A percentile compares a stretch with the other conserved stretches of the same genome.
phyloP scores from a whole-genome alignment of 2,329 filamentous ascomycete genomes.

The Ascocoryne sarcoides region DNA sequence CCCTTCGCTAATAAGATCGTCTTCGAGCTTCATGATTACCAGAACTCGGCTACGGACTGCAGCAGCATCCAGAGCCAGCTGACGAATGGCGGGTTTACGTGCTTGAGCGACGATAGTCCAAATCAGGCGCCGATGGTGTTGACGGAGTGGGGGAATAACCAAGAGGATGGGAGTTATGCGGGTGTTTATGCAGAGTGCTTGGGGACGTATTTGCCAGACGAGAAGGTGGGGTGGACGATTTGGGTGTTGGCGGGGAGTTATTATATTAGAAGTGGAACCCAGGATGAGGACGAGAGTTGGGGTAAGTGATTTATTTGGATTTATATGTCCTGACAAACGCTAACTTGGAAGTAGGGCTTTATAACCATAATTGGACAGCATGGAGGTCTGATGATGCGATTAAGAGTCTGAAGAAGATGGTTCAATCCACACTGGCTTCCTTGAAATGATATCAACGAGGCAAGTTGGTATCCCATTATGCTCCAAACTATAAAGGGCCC shows the following conservation, averaged over 20 bases:
- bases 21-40: constrained; percentile 41
- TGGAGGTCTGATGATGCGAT: constrained; percentile 40
- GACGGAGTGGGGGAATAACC: constrained; percentile 39
- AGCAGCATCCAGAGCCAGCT: constrained; percentile 6
- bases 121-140: constrained; percentile 33
- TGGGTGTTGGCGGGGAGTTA: constrained; percentile 53
- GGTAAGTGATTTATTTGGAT: constrained; percentile 36
- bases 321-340: background rate
- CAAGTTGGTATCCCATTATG: too few relatives aligned
- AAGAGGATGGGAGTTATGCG: constrained; percentile 35
- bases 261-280: constrained; percentile 42
- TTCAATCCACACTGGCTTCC: constrained; percentile 27
- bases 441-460: too few relatives aligned
- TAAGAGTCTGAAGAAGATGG: constrained; percentile 34
- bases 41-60: constrained; percentile 32
- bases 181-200: constrained; percentile 43
- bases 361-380: constrained; percentile 42
- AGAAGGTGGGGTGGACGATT: constrained; percentile 46
- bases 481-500: too few relatives aligned
- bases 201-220: constrained; percentile 29
- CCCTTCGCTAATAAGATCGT: constrained; percentile 36
- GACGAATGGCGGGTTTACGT: constrained; percentile 6
- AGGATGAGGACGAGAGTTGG: constrained; percentile 51
- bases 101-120: constrained; percentile 23
- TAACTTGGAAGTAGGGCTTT: constrained; percentile 3